Percentiles rank a stretch among this genome's conserved stretches.
Conservation (phyloP, 345 rosid species). For the Reutealis trisperma region DNA sequence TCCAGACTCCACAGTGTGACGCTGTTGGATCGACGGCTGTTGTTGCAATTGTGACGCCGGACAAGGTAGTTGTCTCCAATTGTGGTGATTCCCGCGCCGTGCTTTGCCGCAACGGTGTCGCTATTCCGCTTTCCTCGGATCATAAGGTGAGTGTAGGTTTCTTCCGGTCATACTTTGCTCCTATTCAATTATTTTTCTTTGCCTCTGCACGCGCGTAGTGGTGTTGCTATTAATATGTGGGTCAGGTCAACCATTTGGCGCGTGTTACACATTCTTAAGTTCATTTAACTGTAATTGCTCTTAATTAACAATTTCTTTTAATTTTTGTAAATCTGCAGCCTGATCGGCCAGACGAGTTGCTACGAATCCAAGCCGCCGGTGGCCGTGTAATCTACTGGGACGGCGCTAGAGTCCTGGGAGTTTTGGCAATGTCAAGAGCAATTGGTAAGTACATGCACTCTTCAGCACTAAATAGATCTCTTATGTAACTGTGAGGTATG, state of each 20-base stretch:
- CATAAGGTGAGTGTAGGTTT: slow-evolving; percentile 54
- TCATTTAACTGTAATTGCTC: too few relatives aligned
- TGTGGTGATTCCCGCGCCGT: slow-evolving; percentile 93
- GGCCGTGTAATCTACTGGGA: slow-evolving; percentile 94
- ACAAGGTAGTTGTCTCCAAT: slow-evolving; percentile 68
- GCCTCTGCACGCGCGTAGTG: not conserved
- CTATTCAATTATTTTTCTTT: too few relatives aligned
- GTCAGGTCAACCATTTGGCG: not conserved
- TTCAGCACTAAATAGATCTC: not conserved
- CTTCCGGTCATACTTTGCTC: not conserved
- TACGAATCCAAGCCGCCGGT: slow-evolving; percentile 67
- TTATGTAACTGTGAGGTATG: not conserved
- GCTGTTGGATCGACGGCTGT: slow-evolving; percentile 93
- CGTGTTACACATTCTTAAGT: not conserved
- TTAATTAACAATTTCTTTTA: not conserved
- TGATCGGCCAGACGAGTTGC: slow-evolving; percentile 81
- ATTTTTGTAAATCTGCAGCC: slow-evolving; percentile 44
- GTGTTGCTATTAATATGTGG: not conserved
- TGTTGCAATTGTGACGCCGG: slow-evolving; percentile 63
- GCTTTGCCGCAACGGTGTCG: slow-evolving; percentile 73
- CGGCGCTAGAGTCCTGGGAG: slow-evolving; percentile 79
- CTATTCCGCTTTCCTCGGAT: slow-evolving; percentile 71
- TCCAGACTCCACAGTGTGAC: slow-evolving; percentile 76
- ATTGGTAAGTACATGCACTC: slow-evolving; percentile 46
- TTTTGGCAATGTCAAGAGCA: slow-evolving; percentile 89